A percentile compares a stretch with the other conserved stretches of the same genome.
phyloP scores from a whole-genome alignment of 495 filamentous ascomycete species.

The Penicillium argentinense region DNA sequence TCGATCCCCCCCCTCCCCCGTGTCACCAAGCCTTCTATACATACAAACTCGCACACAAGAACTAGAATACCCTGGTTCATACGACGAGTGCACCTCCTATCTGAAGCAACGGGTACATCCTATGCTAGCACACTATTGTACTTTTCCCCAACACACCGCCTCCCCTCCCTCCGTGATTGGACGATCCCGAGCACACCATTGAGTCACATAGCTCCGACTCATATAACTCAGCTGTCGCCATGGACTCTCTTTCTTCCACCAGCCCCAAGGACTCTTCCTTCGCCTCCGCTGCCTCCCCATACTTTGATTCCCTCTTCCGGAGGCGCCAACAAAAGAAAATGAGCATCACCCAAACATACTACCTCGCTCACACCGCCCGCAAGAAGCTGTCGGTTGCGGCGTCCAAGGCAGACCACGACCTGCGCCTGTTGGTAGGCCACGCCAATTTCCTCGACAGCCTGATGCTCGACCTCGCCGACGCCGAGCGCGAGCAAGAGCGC shows the following conservation, averaged over 20 bases:
- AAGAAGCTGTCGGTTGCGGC: conserved; percentile 93
- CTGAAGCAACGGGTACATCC: no score
- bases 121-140: no score
- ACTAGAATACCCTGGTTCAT: no score
- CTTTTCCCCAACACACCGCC: no score
- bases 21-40: no score
- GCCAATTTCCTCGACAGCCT: conserved; percentile 96
- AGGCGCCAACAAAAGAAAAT: conserved; percentile 71
- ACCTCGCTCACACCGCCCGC: conserved; percentile 91
- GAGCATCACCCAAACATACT: conserved; percentile 97
- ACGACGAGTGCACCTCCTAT: no score
- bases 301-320: conserved; percentile 34
- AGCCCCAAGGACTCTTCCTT: conserved; percentile 26
- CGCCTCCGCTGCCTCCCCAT: conserved; percentile 25
- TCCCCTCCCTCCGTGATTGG: conserved; percentile 24
- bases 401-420: conserved; percentile 85
- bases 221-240: conserved; percentile 30
- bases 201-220: conserved; percentile 32
- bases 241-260: conserved; percentile 13
- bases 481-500: conserved; percentile 91
- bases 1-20: no score
- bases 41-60: no score
- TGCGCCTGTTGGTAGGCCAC: conserved; percentile 90
- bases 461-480: conserved; percentile 92
- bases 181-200: conserved; percentile 20